Evolutionary conservation across 176 grass and related monocot species (phyloP), one percentile per base, ranked within the genome.

Genomic region (Musa acuminata): DNA sequence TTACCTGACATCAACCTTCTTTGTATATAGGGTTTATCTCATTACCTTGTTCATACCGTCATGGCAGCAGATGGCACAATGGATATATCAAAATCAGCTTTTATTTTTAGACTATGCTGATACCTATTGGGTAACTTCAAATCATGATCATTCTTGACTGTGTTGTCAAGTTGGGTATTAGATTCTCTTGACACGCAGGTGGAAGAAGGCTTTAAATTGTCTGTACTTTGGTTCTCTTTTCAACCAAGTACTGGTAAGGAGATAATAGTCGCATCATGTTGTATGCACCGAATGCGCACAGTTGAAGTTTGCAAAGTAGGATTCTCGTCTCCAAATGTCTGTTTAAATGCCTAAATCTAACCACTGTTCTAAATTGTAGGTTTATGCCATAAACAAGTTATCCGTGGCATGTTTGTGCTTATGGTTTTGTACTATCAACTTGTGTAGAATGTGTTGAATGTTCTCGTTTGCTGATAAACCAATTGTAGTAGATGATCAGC

Each of bases 11-110:
- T 59, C 2, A 13, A 1, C 16, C 29, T 75, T 29, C 3, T 75
- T 13, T 74, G 72, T 4, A 48, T 60, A 11, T 29, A 75, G 73
- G 73, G 19, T 75, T 75, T 54, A 75, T 75, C 43, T 75, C 20
- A 29, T 75, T 24, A 62, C 73, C 73, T 62, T 75, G 73, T 49
- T 2, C 23, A 62, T 49, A 27, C 11, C 62, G 9, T 25, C 48
- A n/a, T 51, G 49, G 49, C 49, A 53, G 52, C 19, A 20, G 51
- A 72, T 21, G 50, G 49, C 51, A 13, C 49, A 25, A 20, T 53
- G 21, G 51, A 72, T 16, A 20, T 72, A 12, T 72, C 35, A 67
- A 35, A 35, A 43, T 9, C 64, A 67, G 49, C 20, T 72, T 19
- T 23, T 52, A 24, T 72, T 23, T 19, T 51, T 51, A 62, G 13